Evolutionary conservation across 225 moss, liverwort and hornwort genomes (phyloP).

Genomic region (Marchantia paleacea): DNA sequence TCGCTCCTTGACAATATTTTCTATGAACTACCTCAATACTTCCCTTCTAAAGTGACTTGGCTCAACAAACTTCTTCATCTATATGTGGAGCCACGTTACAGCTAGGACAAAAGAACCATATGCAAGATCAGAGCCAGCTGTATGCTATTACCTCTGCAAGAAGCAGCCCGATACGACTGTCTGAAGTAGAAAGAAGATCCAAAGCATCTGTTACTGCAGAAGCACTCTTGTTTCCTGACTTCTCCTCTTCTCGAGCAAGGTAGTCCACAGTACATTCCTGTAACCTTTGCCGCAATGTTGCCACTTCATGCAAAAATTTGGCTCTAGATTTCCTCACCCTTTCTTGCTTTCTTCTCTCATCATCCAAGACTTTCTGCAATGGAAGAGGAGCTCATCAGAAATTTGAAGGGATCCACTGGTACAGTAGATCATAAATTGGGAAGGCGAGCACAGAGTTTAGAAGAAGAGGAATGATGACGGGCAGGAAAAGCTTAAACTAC

Average conservation of each 20-base stretch:
- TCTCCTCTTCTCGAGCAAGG: conserved; percentile 50
- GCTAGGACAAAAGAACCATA: neutral
- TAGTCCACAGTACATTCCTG: conserved; percentile 53
- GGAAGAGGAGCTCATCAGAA: neutral
- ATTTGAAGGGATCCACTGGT: neutral
- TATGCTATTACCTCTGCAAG: conserved; percentile 69
- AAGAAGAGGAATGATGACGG: neutral
- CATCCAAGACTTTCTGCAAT: conserved; percentile 34
- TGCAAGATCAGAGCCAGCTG: neutral
- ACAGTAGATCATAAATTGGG: neutral
- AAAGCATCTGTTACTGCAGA: conserved; percentile 54
- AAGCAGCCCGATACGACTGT: conserved; percentile 83
- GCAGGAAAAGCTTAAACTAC: neutral
- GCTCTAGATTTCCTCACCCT: conserved; percentile 17
- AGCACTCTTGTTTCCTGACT: conserved; percentile 40
- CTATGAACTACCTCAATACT: neutral
- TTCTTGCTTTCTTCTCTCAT: conserved; percentile 44
- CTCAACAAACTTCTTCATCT: neutral
- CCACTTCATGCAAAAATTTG: conserved; percentile 48
- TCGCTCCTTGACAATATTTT: neutral
- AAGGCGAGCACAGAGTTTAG: neutral
- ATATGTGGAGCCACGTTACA: neutral
- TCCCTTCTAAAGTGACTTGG: neutral
- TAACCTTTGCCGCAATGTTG: conserved; percentile 41
- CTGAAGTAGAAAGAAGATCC: conserved; percentile 79